Conservation (phyloP, 108 stramenopile species). For the Mediolabrus comicus region DNA sequence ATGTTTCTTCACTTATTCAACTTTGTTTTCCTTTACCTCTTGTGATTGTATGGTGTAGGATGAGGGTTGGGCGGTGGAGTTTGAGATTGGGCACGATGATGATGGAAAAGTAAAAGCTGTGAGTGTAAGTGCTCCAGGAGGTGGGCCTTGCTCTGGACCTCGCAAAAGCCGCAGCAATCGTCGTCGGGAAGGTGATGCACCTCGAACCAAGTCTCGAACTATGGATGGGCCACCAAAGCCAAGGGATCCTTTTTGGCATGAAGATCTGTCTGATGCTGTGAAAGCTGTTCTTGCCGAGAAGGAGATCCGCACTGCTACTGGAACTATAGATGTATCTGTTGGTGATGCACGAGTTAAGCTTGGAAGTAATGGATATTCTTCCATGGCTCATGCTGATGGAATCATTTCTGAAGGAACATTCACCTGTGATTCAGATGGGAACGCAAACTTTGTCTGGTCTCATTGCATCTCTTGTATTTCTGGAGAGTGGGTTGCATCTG, state of each 20-base stretch:
- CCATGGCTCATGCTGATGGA: slow-evolving; percentile 57
- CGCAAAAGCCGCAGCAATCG: slow-evolving; percentile 41
- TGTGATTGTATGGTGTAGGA: slow-evolving; percentile 33
- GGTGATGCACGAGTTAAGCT: slow-evolving; percentile 71
- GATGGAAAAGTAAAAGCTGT: slow-evolving; percentile 74
- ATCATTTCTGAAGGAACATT: slow-evolving; percentile 74
- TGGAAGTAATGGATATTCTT: slow-evolving; percentile 64
- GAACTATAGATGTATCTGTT: slow-evolving; percentile 57
- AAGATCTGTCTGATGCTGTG: slow-evolving; percentile 43
- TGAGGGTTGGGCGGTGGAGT: slow-evolving; percentile 68
- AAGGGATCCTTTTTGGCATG: slow-evolving; percentile 53
- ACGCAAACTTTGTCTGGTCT: slow-evolving; percentile 56
- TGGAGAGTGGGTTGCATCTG: slow-evolving; percentile 47
- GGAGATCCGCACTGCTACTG: slow-evolving; percentile 42
- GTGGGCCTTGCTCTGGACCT: slow-evolving; percentile 50
- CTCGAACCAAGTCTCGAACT: slow-evolving; percentile 1
- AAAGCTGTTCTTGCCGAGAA: slow-evolving; percentile 50
- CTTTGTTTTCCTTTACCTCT: slow-evolving; percentile 2
- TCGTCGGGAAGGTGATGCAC: slow-evolving; percentile 13
- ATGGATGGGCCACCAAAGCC: slow-evolving; percentile 28
- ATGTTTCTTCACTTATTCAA: background rate
- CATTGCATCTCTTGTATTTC: slow-evolving; percentile 46
- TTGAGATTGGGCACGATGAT: slow-evolving; percentile 71
- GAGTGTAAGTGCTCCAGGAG: slow-evolving; percentile 68
- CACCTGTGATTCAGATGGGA: slow-evolving; percentile 50